Evolutionary conservation across 805 yeast species (phyloP).

Genomic region (Hanseniaspora lachancei): DNA sequence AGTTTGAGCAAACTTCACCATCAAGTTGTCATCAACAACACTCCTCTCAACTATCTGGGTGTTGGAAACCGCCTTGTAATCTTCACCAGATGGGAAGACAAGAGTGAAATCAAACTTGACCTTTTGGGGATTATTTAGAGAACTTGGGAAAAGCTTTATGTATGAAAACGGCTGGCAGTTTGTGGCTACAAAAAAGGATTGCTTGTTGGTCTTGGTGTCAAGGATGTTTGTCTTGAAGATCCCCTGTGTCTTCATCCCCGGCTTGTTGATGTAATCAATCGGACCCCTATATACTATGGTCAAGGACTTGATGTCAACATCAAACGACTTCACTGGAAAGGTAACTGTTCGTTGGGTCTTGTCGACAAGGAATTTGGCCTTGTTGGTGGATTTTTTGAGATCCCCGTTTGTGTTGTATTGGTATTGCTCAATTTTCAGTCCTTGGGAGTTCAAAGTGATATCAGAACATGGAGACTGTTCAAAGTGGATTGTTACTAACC

Average conservation of each 20-base stretch:
- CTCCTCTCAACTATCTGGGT: slow-evolving; percentile 27
- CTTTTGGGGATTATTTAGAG: slow-evolving; percentile 40
- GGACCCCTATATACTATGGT: slow-evolving; percentile 35
- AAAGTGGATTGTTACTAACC: slow-evolving; percentile 24
- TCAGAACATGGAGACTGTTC: slow-evolving; percentile 29
- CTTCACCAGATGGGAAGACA: slow-evolving; percentile 27
- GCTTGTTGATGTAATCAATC: slow-evolving; percentile 38
- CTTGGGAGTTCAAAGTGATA: slow-evolving; percentile 25
- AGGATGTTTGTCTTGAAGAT: slow-evolving; percentile 55
- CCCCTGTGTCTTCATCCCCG: slow-evolving; percentile 47
- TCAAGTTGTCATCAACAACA: slow-evolving; percentile 21
- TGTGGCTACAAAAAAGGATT: slow-evolving; percentile 47
- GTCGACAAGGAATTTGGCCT: slow-evolving; percentile 21
- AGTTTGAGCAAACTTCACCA: slow-evolving; percentile 37
- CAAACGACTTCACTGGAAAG: slow-evolving; percentile 14
- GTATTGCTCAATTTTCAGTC: slow-evolving; percentile 30
- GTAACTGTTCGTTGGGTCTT: slow-evolving; percentile 15
- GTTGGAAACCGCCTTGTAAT: slow-evolving; percentile 42
- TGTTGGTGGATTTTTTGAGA: slow-evolving; percentile 14
- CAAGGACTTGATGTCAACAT: slow-evolving; percentile 6
- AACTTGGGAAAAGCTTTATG: slow-evolving; percentile 49
- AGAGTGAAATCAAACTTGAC: slow-evolving; percentile 28
- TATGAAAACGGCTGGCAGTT: slow-evolving; percentile 63
- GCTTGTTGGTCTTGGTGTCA: slow-evolving; percentile 38
- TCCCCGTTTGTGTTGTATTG: slow-evolving; percentile 28